Evolutionary conservation across 1,284 basidiomycete species (phyloP), one percentile per base, ranked within the genome.

Genomic region (Chalciporus sp.): DNA sequence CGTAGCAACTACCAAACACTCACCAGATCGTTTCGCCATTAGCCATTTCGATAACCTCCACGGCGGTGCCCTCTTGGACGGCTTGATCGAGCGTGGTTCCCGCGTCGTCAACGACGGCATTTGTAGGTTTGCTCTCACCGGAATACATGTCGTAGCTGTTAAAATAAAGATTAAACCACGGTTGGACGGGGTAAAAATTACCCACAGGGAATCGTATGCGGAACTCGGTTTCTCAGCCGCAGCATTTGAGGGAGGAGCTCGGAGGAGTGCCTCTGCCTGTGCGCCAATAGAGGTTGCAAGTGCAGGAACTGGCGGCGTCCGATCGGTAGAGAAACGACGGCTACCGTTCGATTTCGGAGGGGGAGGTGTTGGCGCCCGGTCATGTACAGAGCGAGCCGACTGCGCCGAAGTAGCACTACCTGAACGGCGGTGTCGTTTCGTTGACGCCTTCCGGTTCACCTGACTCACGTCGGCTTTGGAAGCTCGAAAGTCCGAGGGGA

Each of bases 21-120:
- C 55, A 89, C 90, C 90, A 93, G 53, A 92, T 85, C 14, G 88
- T 89, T 68, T 92, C 85, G 23, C 90, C 90, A 65, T 90, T 91
- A 12, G 88, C 88, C 63, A 91, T 74, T 64, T 92, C 87, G 47
- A 92, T 78, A 33, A 92, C 78, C 70, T 92, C 89, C 27, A 92
- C 74, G 4, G 84, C 90, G 52, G 85, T 80, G 4, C 79, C 82
- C 49, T 81, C 68, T 57, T 84, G 83, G 44, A 76, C 56, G 48
- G 67, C 58, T 47, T 58, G 60, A n/a, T 63, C 62, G 37, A 37
- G 59, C 33, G 59, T 69, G 39, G 47, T 59, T 57, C 58, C 63
- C 23, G 59, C 53, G n/a, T 68, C 64, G 23, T 66, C 70, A 14
- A 58, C 58, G 12, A 56, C 50, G 31, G 65, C 14, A 42, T 56